A percentile compares a stretch with the other conserved stretches of the same genome.
Conservation (phyloP, 164 flowering plant genomes). For the Kalanchoe fedtschenkoi region DNA sequence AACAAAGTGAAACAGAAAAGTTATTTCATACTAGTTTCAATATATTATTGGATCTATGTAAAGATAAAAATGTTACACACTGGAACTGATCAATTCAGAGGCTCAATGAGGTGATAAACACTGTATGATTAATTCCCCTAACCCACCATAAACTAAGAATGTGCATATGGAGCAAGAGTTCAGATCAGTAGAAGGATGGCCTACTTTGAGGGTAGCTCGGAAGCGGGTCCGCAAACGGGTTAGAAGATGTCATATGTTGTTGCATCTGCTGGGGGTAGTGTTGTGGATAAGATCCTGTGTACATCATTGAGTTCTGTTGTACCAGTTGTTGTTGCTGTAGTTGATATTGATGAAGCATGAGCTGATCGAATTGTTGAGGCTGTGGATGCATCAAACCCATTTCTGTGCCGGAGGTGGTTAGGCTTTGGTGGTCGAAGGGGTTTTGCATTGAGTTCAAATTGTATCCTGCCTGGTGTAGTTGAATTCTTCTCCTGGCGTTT, state of each 20-base stretch:
- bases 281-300: conserved; percentile 28
- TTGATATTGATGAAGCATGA: conserved; percentile 22
- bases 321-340: conserved; percentile 16
- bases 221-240: conserved; percentile 75
- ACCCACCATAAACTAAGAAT: not conserved
- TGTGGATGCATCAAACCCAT: conserved; percentile 59
- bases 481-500: conserved; percentile 44
- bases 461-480: conserved; percentile 52
- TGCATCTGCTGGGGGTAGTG: conserved; percentile 15
- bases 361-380: conserved; percentile 28
- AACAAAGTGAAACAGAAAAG: not conserved
- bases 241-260: conserved; percentile 25
- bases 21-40: not conserved
- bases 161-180: not conserved
- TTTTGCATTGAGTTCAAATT: conserved; percentile 24
- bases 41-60: not conserved
- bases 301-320: conserved; percentile 12
- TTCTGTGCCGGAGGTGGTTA: conserved; percentile 63
- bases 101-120: not conserved
- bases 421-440: conserved; percentile 18
- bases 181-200: not conserved
- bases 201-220: not conserved
- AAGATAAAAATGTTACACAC: not conserved
- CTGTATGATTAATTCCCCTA: not conserved
- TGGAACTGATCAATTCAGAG: not conserved